Evolutionary conservation across 805 yeast genomes (phyloP).

Genomic region (Metschnikowia matae): DNA sequence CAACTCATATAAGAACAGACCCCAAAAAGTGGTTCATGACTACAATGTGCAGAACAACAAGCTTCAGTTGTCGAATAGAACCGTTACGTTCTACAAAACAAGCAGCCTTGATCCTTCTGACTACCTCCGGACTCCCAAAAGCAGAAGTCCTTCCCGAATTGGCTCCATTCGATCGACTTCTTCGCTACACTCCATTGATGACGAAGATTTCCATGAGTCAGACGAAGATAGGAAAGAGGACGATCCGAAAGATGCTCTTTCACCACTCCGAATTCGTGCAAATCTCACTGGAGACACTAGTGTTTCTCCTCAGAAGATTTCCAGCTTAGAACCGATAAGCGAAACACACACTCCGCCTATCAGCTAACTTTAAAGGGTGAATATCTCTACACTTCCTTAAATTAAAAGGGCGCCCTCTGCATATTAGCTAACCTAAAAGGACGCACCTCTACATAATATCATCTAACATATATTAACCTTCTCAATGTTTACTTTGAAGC

Average conservation of each 20-base stretch:
- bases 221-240: slow-evolving; percentile 19
- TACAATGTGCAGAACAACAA: slow-evolving; percentile 26
- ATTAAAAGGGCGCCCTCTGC: slow-evolving; percentile 10
- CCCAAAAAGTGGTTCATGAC: slow-evolving; percentile 25
- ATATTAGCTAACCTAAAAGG: background rate
- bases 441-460: background rate
- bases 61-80: slow-evolving; percentile 34
- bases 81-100: slow-evolving; percentile 40
- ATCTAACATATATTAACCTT: background rate
- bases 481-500: slow-evolving; percentile 18
- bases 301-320: slow-evolving; percentile 2
- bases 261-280: background rate
- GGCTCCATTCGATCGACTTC: slow-evolving; percentile 28
- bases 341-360: slow-evolving; percentile 18
- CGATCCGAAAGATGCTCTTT: background rate
- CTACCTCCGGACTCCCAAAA: slow-evolving; percentile 7
- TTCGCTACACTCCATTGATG: slow-evolving; percentile 26
- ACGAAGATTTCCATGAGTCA: slow-evolving; percentile 17
- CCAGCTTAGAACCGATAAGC: slow-evolving; percentile 21
- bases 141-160: slow-evolving; percentile 25
- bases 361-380: background rate
- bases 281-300: background rate
- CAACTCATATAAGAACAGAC: slow-evolving; percentile 38
- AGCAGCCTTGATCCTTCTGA: slow-evolving; percentile 17
- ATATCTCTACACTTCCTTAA: no score